Evolutionary conservation across 345 rosid genomes (phyloP), one percentile per base, ranked within the genome.

Genomic region (Lepidium africanum): DNA sequence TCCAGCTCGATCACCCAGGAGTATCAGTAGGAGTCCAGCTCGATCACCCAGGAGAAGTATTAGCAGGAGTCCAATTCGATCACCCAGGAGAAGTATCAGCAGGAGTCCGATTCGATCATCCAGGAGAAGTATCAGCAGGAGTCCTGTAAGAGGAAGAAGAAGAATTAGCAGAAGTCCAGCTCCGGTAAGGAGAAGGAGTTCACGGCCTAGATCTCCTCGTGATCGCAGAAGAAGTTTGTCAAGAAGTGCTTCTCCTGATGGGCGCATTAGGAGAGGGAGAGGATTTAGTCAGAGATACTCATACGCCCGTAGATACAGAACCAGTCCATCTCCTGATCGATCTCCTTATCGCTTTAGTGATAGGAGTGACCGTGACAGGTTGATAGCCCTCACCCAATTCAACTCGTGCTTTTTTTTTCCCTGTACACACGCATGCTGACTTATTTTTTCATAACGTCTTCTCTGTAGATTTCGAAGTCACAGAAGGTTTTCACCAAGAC

Each of bases 201-300:
- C 41, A 51, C 86, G 81, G 74, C 81, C 54, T 23, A 82, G 91
- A 79, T 86, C 94, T 49, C 96, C 96, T 63, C 80, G 60, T 57
- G 83, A 30, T 38, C 86, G 86, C n/a, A 73, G 75, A 59, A 79
- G 90, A 85, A 86, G 95, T 82, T 72, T 79, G 71, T 89, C 98
- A 21, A 88, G 91, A 78, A 93, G 98, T 36, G 81, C 67, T 71
- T 87, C 97, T 7, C 97, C 96, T 5, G 86, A 77, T 77, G 88
- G 83, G 79, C 96, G 96, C 38, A 83, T 91, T 41, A 85, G 89
- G 76, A 89, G 99, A 74, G 99, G 99, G 3, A 82, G 99, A 32
- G 99, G 99, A 48, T 87, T 94, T 69, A 91, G 97, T 73, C 83
- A 89, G 68, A 82, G 90, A 35, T 94, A 82, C 65, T 87, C 99